These are phyloP conservation scores for Paramecium bursaria DNA, from an alignment of 73 alveolate species.

Conservation along the genomic window DNA sequence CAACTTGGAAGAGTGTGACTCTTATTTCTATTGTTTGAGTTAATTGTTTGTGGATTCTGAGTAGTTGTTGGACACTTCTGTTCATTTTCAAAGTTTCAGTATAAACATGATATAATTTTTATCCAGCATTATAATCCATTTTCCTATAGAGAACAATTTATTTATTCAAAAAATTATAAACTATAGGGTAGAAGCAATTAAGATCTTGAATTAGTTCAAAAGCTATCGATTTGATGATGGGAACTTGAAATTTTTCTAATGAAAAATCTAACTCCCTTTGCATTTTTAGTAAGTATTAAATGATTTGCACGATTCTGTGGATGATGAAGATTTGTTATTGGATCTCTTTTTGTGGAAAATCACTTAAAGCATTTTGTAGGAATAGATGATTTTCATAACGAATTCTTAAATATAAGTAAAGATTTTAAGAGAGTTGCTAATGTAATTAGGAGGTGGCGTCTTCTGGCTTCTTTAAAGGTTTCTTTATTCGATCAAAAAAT, in stretches of 20 bases:
- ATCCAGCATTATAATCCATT: background rate
- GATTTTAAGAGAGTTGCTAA: constrained; percentile 2
- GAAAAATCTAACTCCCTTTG: constrained; percentile 42
- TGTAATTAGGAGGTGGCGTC: constrained; percentile 21
- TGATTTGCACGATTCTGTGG: constrained; percentile 4
- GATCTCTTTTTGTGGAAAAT: constrained; percentile 27
- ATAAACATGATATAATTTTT: constrained; percentile 41
- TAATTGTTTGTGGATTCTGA: background rate
- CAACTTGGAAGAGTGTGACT: constrained; percentile 1
- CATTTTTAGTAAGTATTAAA: background rate
- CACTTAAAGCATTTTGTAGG: constrained; percentile 27
- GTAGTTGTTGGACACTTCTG: constrained; percentile 18
- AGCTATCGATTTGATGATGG: background rate
- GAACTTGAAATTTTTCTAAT: background rate
- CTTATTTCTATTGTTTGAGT: constrained; percentile 11
- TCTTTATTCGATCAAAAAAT: constrained; percentile 36
- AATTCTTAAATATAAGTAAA: constrained; percentile 17
- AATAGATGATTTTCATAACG: constrained; percentile 36
- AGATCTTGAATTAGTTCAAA: constrained; percentile 15
- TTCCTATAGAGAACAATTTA: background rate
- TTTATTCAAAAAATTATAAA: background rate
- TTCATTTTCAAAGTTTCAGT: constrained; percentile 31
- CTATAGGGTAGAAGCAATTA: constrained; percentile 34
- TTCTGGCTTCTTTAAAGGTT: constrained; percentile 17
- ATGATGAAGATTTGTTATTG: constrained; percentile 13